phyloP scores from a whole-genome alignment of 2,329 filamentous ascomycete species.

The Colletotrichum abscissum region DNA sequence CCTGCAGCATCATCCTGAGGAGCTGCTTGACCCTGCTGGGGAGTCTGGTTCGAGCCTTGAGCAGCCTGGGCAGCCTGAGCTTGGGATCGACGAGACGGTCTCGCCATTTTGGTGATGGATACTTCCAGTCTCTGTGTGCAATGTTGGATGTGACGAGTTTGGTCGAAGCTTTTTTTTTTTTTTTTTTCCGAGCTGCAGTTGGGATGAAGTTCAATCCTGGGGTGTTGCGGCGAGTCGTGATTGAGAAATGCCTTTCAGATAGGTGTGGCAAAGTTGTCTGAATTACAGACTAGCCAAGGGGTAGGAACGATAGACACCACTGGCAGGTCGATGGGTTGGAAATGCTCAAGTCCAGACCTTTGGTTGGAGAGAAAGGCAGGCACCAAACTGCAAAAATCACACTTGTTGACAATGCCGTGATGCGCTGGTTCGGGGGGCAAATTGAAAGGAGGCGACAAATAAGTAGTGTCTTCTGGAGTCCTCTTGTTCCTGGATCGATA shows the following conservation, averaged over 20 bases:
- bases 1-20: slow-evolving; percentile 7
- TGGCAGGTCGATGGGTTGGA: neutral
- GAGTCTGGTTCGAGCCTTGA: neutral
- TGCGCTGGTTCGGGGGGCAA: slow-evolving; percentile 5
- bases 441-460: slow-evolving; percentile 12
- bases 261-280: neutral
- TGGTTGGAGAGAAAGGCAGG: neutral
- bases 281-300: neutral
- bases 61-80: slow-evolving; percentile 11
- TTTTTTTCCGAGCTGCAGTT: neutral
- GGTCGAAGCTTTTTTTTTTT: neutral
- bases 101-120: neutral
- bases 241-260: neutral
- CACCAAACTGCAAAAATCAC: too few relatives aligned
- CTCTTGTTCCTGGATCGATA: neutral
- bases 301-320: neutral
- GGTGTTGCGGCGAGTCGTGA: neutral
- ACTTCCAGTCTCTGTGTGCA: neutral
- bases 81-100: slow-evolving; percentile 3
- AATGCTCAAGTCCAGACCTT: too few relatives aligned
- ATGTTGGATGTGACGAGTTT: neutral
- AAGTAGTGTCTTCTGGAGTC: neutral
- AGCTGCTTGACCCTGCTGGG: slow-evolving; percentile 11
- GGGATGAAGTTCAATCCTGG: neutral
- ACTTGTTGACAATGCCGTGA: neutral